These are phyloP conservation scores for Mitragyna speciosa DNA, from an alignment of 257 asterid genomes.

Conservation along the genomic window DNA sequence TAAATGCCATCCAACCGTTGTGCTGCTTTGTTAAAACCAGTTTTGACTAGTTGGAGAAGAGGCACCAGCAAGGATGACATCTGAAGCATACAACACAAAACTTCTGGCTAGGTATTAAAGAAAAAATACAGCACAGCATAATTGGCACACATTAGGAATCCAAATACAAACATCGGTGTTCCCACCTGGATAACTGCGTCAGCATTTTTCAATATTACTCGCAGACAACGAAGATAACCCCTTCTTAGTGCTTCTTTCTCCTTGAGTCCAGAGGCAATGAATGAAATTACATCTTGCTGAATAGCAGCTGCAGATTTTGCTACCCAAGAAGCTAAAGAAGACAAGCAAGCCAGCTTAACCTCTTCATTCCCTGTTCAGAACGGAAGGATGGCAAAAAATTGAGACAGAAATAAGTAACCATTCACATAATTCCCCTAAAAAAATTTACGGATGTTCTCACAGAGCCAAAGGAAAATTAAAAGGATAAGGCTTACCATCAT, in stretches of 20 bases:
- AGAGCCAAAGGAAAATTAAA: conserved; percentile 20
- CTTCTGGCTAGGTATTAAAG: conserved; percentile 12
- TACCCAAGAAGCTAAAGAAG: conserved; percentile 84
- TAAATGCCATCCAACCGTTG: conserved; percentile 94
- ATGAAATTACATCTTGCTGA: conserved; percentile 52
- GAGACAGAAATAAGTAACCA: conserved; percentile 5
- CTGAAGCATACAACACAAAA: conserved; percentile 38
- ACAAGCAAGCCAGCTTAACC: conserved; percentile 78
- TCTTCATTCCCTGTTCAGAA: conserved; percentile 82
- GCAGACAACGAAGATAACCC: conserved; percentile 87
- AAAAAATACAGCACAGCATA: conserved; percentile 14
- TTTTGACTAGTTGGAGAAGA: conserved; percentile 89
- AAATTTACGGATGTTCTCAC: not conserved
- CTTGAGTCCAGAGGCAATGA: conserved; percentile 73
- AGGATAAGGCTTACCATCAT: conserved; percentile 69
- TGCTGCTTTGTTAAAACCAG: conserved; percentile 89
- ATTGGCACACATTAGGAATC: not conserved
- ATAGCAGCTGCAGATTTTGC: conserved; percentile 69
- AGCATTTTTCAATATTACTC: conserved; percentile 58
- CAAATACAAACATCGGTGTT: not conserved
- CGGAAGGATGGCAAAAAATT: conserved; percentile 1
- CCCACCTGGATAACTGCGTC: conserved; percentile 72
- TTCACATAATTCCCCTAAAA: not conserved
- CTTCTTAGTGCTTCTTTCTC: conserved; percentile 91
- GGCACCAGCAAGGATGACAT: conserved; percentile 72